Base-by-base conservation (phyloP, 2,329 filamentous ascomycete species). In the Epicoccum sorghinum region DNA sequence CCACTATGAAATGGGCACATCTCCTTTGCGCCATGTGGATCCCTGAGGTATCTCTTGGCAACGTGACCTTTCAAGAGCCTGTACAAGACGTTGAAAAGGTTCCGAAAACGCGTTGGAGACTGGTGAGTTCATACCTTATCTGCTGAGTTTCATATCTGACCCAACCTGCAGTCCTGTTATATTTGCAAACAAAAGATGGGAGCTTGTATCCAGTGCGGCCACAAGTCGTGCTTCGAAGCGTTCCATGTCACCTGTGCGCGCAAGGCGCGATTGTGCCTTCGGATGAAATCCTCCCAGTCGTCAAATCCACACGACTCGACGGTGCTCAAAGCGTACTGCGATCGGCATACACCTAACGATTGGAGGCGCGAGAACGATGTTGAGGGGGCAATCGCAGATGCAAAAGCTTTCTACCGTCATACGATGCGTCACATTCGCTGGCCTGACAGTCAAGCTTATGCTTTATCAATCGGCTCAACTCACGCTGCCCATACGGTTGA, bases 31-130 rank as follows among this genome's bases (percentile, higher is more conserved):
- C 95, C 29, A 95, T 98, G 80, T 99, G 95, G 95, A 97, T 99
- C 66, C 95, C 95, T 0, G 95, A 99, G 77, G 91, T 98, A 6
- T 93, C 91, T 4, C 85, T 99, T 44, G 95, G 93, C 12, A 99
- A 99, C 69, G 89, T 91, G 58, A 96, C 93, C 7, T 95, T 98
- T 72, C 97, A 98, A 91, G 95, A 99, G 70, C 95, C 95, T 0
- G 92, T 99, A 45, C 96, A 95, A 81, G 95, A 98, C 65, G 91
- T 99, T 32, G 95, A 99, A 72, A 97, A 97, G 75, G 93, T 99
- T 3, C 95, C 95, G 0, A 95, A 92, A 72, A 93, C 88, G 57
- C 85, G 95, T 58, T 99, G 95, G 95, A 96, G 90, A 73, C 80
- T 97, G 42, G 76, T 80, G 61, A 71, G 75, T 55, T 35, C 12